Conservation (phyloP, 1,284 basidiomycete genomes). For the Polyporus tsugae region DNA sequence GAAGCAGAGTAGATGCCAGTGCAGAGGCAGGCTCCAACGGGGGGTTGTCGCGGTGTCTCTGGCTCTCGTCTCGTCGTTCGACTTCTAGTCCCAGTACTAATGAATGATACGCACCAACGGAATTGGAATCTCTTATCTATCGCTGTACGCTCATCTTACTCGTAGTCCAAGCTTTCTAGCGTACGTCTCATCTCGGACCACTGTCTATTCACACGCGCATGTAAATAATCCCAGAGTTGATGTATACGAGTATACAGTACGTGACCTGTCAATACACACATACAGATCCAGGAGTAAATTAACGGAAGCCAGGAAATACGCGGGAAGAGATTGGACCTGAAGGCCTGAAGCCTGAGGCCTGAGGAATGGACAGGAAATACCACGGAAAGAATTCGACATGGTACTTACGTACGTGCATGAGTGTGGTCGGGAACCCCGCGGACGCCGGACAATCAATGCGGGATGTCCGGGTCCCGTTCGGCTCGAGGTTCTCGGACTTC, state of each 20-base stretch:
- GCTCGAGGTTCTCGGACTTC: not conserved
- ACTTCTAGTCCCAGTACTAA: not conserved
- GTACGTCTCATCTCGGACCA: not conserved
- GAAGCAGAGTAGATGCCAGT: not conserved
- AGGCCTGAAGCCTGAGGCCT: too few species aligned
- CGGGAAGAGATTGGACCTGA: not conserved
- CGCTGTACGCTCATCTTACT: not conserved
- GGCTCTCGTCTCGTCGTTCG: not conserved
- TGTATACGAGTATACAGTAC: not conserved
- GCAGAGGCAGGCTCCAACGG: not conserved
- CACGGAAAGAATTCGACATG: not conserved
- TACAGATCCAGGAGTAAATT: not conserved
- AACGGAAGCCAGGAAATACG: not conserved
- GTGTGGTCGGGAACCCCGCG: slow-evolving; percentile 7
- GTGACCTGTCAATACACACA: not conserved
- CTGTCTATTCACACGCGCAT: not conserved
- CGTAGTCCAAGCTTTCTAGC: not conserved
- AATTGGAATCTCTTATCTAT: slow-evolving; percentile 7
- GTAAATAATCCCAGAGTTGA: not conserved
- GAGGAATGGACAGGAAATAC: not conserved
- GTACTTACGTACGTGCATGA: not conserved
- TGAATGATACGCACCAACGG: slow-evolving; percentile 1
- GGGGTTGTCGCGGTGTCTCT: not conserved
- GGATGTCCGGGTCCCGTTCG: not conserved
- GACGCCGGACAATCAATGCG: not conserved